Conservation (phyloP, 73 alveolate genomes). For the Paramecium pentaurelia region DNA sequence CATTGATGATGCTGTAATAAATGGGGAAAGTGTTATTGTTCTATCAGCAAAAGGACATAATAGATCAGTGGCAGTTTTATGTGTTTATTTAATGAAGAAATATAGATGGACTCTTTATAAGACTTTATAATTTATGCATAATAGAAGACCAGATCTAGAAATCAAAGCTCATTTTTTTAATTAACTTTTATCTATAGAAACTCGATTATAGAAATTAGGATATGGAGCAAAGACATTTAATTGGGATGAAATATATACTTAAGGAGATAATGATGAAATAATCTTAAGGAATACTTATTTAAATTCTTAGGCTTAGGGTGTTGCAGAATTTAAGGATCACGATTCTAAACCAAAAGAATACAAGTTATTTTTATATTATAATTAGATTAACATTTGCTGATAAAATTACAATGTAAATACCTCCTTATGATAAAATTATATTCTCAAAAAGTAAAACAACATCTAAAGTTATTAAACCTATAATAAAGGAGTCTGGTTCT, state of each 20-base stretch:
- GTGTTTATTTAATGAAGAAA: constrained; percentile 69
- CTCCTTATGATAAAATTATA: constrained; percentile 20
- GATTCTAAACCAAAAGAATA: not conserved
- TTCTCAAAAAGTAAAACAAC: not conserved
- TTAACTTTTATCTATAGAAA: constrained; percentile 69
- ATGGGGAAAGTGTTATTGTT: constrained; percentile 71
- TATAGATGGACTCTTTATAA: constrained; percentile 75
- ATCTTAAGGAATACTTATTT: not conserved
- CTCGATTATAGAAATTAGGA: constrained; percentile 56
- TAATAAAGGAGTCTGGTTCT: not conserved
- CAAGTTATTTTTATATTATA: not conserved
- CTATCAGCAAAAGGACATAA: constrained; percentile 72
- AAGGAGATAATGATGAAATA: constrained; percentile 34
- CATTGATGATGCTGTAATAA: constrained; percentile 70
- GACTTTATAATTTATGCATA: constrained; percentile 70
- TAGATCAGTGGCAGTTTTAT: constrained; percentile 62
- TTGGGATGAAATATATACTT: constrained; percentile 70
- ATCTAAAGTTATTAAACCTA: not conserved
- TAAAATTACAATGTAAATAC: constrained; percentile 9
- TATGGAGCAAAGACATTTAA: constrained; percentile 68
- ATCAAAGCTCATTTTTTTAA: constrained; percentile 76
- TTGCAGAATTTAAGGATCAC: constrained; percentile 27
- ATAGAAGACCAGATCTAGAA: constrained; percentile 77
- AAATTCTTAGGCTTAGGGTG: not conserved
- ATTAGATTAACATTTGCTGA: constrained; percentile 14